Base-by-base conservation (phyloP, 116 monocot genomes). In the Trichopus zeylanicus region DNA sequence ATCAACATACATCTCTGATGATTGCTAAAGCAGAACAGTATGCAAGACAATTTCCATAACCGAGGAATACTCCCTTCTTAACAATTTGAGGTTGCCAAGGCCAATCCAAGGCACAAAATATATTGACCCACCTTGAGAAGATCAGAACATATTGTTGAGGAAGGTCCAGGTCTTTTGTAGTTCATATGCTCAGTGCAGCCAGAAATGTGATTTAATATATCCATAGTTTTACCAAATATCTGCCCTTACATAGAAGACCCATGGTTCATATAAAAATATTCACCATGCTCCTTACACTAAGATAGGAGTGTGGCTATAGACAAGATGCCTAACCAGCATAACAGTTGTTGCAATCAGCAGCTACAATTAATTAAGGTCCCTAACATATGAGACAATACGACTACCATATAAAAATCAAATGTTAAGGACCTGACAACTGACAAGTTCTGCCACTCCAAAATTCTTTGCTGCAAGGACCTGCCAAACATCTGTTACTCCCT, bases 371-470 rank as follows among this genome's bases (percentile, higher is more conserved):
- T n/a, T 18, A 3, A 42, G n/a, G 13, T 42, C 16, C 42, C 13
- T 42, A 18, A 1, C 42, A 42, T 42, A 42, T 42, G n/a, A 42
- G 42, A 42, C 2, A 13, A 13, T 42, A 15, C 12, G 0, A 42
- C n/a, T n/a, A 15, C 4, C n/a, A 18, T 42, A 42, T 42, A n/a
- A 42, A 42, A 13, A 42, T 42, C 42, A 86, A 55, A 81, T 65
- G 54, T 69, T 67, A 48, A 90, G 74, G 55, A 90, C 81, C 46
- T 84, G 81, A 37, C 87, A 97, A 65, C 91, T 79, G 64, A 86
- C 73, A 63, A 91, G 70, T 48, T 97, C 87, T 57, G 74, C 71
- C 28, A 54, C 60, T 1, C 69, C 77, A 68, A 87, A 69, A 68
- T 75, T 84, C 65, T 71, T 86, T 25, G 65, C 27, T 59, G 87